phyloP scores from a whole-genome alignment of 2,329 filamentous ascomycete species.

The Blastomyces silverae region DNA sequence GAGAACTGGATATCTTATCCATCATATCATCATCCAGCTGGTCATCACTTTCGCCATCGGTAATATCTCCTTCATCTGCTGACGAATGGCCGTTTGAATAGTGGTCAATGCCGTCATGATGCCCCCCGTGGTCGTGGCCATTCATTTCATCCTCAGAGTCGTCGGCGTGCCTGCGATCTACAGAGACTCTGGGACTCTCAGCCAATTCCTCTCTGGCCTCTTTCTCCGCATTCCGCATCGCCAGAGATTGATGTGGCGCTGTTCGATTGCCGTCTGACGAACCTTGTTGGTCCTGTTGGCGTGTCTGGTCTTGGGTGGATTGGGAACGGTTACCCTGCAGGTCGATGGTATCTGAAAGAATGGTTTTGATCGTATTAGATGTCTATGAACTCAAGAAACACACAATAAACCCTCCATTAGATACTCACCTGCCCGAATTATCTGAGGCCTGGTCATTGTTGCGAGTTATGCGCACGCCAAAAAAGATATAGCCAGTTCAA shows the following conservation, averaged over 20 bases:
- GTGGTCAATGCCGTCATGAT: constrained; percentile 15
- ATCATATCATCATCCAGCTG: constrained; percentile 87
- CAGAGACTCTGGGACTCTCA: constrained; percentile 56
- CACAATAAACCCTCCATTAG: not conserved
- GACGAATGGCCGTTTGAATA: constrained; percentile 6
- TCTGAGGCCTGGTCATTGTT: constrained; percentile 40
- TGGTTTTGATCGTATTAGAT: constrained; percentile 13
- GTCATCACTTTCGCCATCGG: constrained; percentile 52
- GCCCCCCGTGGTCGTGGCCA: constrained; percentile 20
- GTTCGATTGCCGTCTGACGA: constrained; percentile 51
- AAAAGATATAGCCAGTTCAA: constrained; percentile 11
- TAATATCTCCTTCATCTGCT: constrained; percentile 29
- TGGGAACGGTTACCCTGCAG: constrained; percentile 77
- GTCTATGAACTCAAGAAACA: not conserved
- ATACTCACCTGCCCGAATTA: constrained; percentile 41
- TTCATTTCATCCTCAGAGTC: constrained; percentile 30
- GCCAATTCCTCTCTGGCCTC: constrained; percentile 67
- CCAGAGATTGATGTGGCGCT: constrained; percentile 77
- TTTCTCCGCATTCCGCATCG: constrained; percentile 70
- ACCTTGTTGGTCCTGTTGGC: constrained; percentile 47
- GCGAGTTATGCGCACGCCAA: constrained; percentile 15
- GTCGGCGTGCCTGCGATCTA: constrained; percentile 43
- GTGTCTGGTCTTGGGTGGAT: constrained; percentile 73
- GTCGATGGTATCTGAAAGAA: constrained; percentile 77
- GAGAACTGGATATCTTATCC: constrained; percentile 98